Evolutionary conservation across 2,329 filamentous ascomycete species (phyloP).

Genomic region (Clonostachys solani): DNA sequence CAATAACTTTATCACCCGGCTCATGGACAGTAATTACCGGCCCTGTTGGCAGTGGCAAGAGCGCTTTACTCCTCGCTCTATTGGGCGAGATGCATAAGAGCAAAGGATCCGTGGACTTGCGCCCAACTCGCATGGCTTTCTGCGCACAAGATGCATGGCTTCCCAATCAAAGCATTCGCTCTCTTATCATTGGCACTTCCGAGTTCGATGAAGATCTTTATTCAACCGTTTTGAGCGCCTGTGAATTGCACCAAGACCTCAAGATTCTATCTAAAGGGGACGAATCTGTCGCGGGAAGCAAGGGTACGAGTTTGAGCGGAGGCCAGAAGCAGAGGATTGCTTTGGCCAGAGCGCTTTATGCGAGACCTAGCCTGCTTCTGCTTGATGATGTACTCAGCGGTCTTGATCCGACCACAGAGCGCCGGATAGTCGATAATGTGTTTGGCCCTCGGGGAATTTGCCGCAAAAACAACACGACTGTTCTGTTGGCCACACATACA

Average conservation of each 20-base stretch:
- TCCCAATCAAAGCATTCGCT: slow-evolving; percentile 27
- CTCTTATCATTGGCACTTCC: slow-evolving; percentile 27
- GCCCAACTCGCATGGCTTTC: slow-evolving; percentile 24
- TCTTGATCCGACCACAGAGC: slow-evolving; percentile 32
- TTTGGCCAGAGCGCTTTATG: slow-evolving; percentile 24
- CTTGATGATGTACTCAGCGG: slow-evolving; percentile 34
- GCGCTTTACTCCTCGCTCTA: slow-evolving; percentile 27
- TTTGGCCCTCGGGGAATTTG: slow-evolving; percentile 29
- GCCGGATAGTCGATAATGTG: slow-evolving; percentile 29
- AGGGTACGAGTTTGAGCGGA: slow-evolving; percentile 24
- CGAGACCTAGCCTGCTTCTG: slow-evolving; percentile 22
- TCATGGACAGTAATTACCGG: background rate
- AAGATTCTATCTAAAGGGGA: slow-evolving; percentile 11
- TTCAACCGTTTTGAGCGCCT: slow-evolving; percentile 20
- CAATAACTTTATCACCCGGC: slow-evolving; percentile 7
- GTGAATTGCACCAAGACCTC: slow-evolving; percentile 23
- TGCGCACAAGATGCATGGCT: slow-evolving; percentile 40
- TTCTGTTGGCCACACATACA: slow-evolving; percentile 27
- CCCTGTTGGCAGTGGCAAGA: slow-evolving; percentile 31
- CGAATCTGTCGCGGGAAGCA: slow-evolving; percentile 19
- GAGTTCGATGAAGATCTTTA: slow-evolving; percentile 19
- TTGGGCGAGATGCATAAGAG: slow-evolving; percentile 24
- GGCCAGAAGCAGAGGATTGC: slow-evolving; percentile 26
- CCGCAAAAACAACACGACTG: slow-evolving; percentile 16
- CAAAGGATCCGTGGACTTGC: slow-evolving; percentile 15